These are phyloP conservation scores for Blastobotrys americana DNA, from an alignment of 805 yeast genomes.

Conservation along the genomic window DNA sequence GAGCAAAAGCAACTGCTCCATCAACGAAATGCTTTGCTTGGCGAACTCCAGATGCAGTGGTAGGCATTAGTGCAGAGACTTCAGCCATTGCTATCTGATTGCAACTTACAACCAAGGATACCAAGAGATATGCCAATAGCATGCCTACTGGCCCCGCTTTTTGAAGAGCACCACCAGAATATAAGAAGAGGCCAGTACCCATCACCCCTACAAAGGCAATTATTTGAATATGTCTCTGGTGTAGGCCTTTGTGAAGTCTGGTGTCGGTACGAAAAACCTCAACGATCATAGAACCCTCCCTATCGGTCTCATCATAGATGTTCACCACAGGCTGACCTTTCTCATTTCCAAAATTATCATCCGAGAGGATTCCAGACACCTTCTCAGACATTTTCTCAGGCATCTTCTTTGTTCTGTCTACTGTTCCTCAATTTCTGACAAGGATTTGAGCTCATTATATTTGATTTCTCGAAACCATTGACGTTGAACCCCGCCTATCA, in stretches of 20 bases:
- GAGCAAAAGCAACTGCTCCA: slow-evolving; percentile 57
- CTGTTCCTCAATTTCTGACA: no score
- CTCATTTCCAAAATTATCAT: no score
- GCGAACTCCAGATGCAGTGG: slow-evolving; percentile 58
- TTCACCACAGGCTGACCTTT: neutral
- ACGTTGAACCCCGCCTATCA: no score
- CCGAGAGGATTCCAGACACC: no score
- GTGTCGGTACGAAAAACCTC: slow-evolving; percentile 6
- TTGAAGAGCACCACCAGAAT: slow-evolving; percentile 61
- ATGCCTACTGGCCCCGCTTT: slow-evolving; percentile 54
- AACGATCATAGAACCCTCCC: slow-evolving; percentile 8
- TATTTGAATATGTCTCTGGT: slow-evolving; percentile 57
- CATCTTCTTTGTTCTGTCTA: no score
- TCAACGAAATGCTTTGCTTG: slow-evolving; percentile 58
- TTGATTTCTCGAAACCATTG: no score
- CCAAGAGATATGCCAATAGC: slow-evolving; percentile 54
- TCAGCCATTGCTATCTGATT: slow-evolving; percentile 65
- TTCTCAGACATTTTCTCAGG: no score
- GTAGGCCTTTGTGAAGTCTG: slow-evolving; percentile 29
- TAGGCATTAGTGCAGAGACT: slow-evolving; percentile 58
- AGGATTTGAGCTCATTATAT: no score
- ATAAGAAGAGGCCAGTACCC: slow-evolving; percentile 72
- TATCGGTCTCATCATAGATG: neutral
- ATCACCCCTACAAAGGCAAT: slow-evolving; percentile 77
- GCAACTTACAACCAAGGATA: slow-evolving; percentile 61